Percentiles rank a stretch among this genome's conserved stretches.
phyloP scores from a whole-genome alignment of 164 flowering plant species.

The Dillenia turbinata region DNA sequence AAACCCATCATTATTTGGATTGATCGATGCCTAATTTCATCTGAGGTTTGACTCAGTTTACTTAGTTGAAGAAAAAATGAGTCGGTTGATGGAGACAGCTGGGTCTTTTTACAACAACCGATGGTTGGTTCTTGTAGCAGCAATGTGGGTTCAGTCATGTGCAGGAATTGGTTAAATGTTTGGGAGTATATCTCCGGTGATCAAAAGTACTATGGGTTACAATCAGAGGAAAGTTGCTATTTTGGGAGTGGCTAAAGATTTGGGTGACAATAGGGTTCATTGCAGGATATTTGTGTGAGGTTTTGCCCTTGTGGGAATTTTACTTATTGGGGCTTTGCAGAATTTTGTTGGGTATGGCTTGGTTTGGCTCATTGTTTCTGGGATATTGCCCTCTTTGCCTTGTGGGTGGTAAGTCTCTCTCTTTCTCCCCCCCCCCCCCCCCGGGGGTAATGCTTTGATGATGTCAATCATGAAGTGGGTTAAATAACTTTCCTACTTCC shows the following conservation, averaged over 20 bases:
- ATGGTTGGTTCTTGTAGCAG: conserved; percentile 53
- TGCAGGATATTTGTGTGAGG: conserved; percentile 51
- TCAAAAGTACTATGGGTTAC: conserved; percentile 49
- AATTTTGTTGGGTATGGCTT: conserved; percentile 55
- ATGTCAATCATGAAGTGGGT: too few relatives aligned
- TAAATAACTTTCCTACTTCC: too few relatives aligned
- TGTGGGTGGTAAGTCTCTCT: conserved; percentile 36
- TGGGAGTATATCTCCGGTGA: conserved; percentile 35
- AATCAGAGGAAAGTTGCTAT: conserved; percentile 48
- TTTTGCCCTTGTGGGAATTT: conserved; percentile 49
- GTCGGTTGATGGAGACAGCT: neutral
- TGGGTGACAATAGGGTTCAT: conserved; percentile 52
- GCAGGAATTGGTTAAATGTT: conserved; percentile 44
- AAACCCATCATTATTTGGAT: too few relatives aligned
- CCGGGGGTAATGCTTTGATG: too few relatives aligned
- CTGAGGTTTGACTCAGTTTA: neutral
- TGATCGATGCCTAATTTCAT: too few relatives aligned
- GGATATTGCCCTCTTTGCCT: conserved; percentile 36
- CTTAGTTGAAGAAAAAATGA: neutral
- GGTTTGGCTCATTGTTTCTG: conserved; percentile 48
- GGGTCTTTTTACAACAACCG: neutral
- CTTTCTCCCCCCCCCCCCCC: neutral
- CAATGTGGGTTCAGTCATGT: conserved; percentile 44
- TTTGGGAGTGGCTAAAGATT: conserved; percentile 58
- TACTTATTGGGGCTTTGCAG: conserved; percentile 28